Conservation (phyloP, 305 asterid genomes). For the Fraxinus ornus region DNA sequence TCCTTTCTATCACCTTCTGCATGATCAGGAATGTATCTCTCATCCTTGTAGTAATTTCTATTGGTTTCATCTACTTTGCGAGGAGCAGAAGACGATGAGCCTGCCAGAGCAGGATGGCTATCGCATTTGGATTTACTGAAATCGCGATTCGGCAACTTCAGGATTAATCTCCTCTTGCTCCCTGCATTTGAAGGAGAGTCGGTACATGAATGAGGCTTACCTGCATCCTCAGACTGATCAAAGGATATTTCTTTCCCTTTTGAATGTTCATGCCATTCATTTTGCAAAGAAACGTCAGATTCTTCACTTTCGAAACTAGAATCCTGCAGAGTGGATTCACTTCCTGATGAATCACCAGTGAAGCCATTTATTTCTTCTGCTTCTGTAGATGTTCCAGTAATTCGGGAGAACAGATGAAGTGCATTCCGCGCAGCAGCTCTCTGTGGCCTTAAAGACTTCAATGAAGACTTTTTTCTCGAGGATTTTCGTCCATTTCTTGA, state of each 20-base stretch:
- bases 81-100: constrained; percentile 49
- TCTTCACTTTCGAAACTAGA: constrained; percentile 70
- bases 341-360: constrained; percentile 61
- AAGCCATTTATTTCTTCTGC: constrained; percentile 57
- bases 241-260: constrained; percentile 73
- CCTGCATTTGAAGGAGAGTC: constrained; percentile 48
- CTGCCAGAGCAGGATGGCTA: constrained; percentile 39
- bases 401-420: constrained; percentile 83
- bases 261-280: constrained; percentile 45
- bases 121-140: constrained; percentile 43
- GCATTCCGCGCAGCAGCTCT: constrained; percentile 99
- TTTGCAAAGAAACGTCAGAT: constrained; percentile 61
- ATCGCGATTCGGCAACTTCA: constrained; percentile 80
- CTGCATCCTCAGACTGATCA: constrained; percentile 47
- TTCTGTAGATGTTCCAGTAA: constrained; percentile 78
- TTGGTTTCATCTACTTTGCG: constrained; percentile 32
- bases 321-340: constrained; percentile 66
- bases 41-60: constrained; percentile 26
- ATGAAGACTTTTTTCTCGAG: constrained; percentile 56
- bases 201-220: constrained; percentile 41
- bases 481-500: constrained; percentile 60
- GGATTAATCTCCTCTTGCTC: constrained; percentile 68
- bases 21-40: constrained; percentile 33
- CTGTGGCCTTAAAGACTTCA: constrained; percentile 70
- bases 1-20: constrained; percentile 41